phyloP scores from a whole-genome alignment of 1,139 yeast species.

The Taphrina communis region DNA sequence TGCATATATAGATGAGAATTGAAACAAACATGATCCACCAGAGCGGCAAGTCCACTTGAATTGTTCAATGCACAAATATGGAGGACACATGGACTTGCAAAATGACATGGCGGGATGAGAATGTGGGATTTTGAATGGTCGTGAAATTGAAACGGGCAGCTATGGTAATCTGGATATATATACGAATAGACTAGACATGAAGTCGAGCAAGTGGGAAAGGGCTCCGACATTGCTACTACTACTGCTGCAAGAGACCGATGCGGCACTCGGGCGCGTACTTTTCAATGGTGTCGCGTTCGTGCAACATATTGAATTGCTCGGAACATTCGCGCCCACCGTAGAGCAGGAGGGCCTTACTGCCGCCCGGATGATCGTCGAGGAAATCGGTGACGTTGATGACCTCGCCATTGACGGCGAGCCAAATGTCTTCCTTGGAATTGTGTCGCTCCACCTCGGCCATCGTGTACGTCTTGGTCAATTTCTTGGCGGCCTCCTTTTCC shows the following conservation, averaged over 20 bases:
- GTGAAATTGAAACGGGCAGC: no score
- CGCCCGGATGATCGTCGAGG: constrained; percentile 62
- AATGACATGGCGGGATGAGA: no score
- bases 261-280: constrained; percentile 59
- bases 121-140: no score
- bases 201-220: background rate
- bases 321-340: constrained; percentile 68
- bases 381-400: constrained; percentile 62
- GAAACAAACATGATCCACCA: no score
- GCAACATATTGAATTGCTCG: constrained; percentile 63
- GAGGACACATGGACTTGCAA: no score
- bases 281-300: constrained; percentile 61
- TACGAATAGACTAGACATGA: no score
- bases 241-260: constrained; percentile 53
- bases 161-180: no score
- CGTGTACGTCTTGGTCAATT: constrained; percentile 51
- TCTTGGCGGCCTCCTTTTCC: constrained; percentile 20
- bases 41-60: no score
- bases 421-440: constrained; percentile 64
- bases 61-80: no score
- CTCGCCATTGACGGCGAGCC: constrained; percentile 62
- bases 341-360: constrained; percentile 59
- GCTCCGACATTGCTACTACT: background rate
- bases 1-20: background rate
- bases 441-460: constrained; percentile 63